These are phyloP conservation scores for Ceratorhiza oryzae-sativae DNA, from an alignment of 1,284 basidiomycete genomes.

Conservation along the genomic window DNA sequence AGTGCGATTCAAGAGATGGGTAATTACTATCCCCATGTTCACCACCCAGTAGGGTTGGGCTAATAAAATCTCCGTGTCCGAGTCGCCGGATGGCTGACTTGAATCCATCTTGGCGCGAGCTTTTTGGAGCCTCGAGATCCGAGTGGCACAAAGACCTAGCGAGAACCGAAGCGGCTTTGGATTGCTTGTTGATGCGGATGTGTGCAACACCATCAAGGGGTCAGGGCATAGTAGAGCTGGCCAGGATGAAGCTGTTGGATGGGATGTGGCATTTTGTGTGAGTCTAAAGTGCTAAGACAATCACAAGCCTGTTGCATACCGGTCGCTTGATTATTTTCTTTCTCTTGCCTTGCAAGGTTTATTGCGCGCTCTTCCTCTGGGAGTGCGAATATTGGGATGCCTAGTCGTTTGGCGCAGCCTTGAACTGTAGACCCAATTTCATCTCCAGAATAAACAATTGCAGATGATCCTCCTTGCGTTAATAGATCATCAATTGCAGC, in stretches of 20 bases:
- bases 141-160: neutral
- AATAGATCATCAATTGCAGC: neutral
- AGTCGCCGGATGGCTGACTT: too few species aligned
- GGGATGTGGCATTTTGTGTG: neutral
- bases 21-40: neutral
- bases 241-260: neutral
- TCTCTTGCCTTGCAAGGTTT: neutral
- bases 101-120: too few species aligned
- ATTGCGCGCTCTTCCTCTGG: conserved; percentile 16
- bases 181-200: neutral
- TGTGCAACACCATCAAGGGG: conserved; percentile 3
- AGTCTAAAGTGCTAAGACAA: neutral
- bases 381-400: neutral
- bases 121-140: neutral
- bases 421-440: neutral
- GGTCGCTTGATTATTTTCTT: neutral
- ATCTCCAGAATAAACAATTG: neutral
- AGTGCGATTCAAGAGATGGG: neutral
- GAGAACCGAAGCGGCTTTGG: conserved; percentile 11
- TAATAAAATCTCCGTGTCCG: too few species aligned
- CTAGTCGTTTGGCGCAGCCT: neutral
- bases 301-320: too few species aligned
- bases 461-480: neutral
- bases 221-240: neutral
- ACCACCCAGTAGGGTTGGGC: too few species aligned